Evolutionary conservation across 371 early-diverging fungal genomes (phyloP).

Genomic region (Mucor plumbeus): DNA sequence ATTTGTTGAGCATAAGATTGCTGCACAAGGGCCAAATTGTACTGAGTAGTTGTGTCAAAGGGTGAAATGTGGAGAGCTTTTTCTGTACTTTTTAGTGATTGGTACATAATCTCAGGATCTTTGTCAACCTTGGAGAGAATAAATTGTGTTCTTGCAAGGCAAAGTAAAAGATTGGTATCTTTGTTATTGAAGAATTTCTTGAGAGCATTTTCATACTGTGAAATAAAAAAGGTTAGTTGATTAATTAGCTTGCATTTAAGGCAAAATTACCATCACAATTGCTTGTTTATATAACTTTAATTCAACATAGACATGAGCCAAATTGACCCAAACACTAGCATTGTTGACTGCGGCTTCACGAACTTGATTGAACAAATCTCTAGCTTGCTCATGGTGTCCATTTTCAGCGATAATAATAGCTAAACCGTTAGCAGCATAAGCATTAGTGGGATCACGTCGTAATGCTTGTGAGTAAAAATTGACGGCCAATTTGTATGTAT

Average conservation of each 20-base stretch:
- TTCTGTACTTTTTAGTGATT: conserved; percentile 67
- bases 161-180: conserved; percentile 67
- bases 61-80: conserved; percentile 61
- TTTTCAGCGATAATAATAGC: conserved; percentile 82
- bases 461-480: conserved; percentile 87
- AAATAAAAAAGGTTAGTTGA: neutral
- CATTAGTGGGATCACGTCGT: conserved; percentile 71
- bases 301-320: conserved; percentile 81
- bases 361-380: conserved; percentile 78
- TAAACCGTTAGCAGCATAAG: conserved; percentile 80
- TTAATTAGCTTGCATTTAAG: no score
- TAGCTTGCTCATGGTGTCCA: conserved; percentile 71
- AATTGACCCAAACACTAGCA: conserved; percentile 71
- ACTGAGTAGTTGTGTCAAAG: conserved; percentile 68
- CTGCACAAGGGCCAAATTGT: conserved; percentile 83
- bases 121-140: conserved; percentile 77
- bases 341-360: conserved; percentile 62
- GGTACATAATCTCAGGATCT: conserved; percentile 68
- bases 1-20: conserved; percentile 85
- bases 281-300: conserved; percentile 75
- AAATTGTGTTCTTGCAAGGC: conserved; percentile 83
- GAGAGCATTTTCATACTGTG: conserved; percentile 71
- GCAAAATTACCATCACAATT: conserved; percentile 57
- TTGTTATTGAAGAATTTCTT: conserved; percentile 59
- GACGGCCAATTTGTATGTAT: conserved; percentile 72